These are phyloP conservation scores for Phytophthora meadii DNA, from an alignment of 352 stramenopile genomes.

Conservation along the genomic window DNA sequence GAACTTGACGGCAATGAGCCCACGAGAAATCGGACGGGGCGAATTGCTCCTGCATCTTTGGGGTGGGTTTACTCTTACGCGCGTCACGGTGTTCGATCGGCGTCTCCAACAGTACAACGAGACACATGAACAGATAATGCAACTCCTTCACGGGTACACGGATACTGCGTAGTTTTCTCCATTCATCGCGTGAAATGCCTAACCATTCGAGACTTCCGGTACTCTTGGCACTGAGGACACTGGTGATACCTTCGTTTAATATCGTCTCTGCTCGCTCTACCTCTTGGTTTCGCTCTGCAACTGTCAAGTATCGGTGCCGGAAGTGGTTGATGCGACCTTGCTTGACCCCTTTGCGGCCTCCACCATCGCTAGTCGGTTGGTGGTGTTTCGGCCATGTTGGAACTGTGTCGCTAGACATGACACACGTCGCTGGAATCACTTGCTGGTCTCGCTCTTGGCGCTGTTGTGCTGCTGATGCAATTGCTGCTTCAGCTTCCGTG, in stretches of 20 bases:
- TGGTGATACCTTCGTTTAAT: conserved; percentile 24
- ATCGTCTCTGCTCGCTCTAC: conserved; percentile 8
- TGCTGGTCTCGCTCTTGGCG: conserved; percentile 31
- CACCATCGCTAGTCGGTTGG: conserved; percentile 59
- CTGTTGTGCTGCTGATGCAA: conserved; percentile 11
- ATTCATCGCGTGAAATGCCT: conserved; percentile 72
- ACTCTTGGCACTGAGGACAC: conserved; percentile 23
- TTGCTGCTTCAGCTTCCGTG: conserved; percentile 31
- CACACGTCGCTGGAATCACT: conserved; percentile 38
- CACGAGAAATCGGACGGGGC: conserved; percentile 69
- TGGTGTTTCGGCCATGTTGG: conserved; percentile 66
- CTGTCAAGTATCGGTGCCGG: conserved; percentile 36
- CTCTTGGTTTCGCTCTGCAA: conserved; percentile 41
- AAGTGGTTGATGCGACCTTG: conserved; percentile 79
- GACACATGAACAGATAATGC: conserved; percentile 82
- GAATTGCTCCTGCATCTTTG: conserved; percentile 60
- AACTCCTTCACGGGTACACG: conserved; percentile 73
- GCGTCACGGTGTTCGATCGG: conserved; percentile 44
- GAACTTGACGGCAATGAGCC: conserved; percentile 60
- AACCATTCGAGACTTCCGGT: conserved; percentile 63
- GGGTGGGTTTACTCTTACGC: conserved; percentile 43
- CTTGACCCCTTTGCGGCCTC: conserved; percentile 56
- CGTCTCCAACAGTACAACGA: conserved; percentile 72
- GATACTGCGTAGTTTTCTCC: conserved; percentile 66
- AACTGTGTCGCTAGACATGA: conserved; percentile 68